These are phyloP conservation scores for Kernera saxatilis DNA, from an alignment of 345 rosid genomes.

Conservation along the genomic window DNA sequence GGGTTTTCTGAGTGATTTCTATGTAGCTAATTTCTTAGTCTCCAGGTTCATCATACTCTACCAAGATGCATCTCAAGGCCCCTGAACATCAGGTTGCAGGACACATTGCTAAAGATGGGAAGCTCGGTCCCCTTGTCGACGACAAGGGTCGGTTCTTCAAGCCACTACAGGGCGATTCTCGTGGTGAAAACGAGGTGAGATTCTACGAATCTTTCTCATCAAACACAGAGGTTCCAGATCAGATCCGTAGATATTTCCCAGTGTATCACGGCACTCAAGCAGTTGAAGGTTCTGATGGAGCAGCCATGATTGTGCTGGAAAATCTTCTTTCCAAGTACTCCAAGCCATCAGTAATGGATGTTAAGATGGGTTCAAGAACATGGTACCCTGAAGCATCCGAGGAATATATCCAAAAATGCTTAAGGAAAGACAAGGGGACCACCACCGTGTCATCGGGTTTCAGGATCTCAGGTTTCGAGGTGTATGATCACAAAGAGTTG, in stretches of 20 bases:
- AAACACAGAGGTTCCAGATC: constrained; percentile 52
- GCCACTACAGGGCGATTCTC: constrained; percentile 69
- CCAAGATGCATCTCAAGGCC: constrained; percentile 56
- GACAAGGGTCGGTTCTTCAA: constrained; percentile 83
- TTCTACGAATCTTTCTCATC: constrained; percentile 66
- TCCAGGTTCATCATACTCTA: constrained; percentile 17
- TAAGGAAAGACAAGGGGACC: constrained; percentile 52
- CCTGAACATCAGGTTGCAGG: constrained; percentile 99
- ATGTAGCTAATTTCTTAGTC: not conserved
- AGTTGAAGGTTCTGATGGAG: constrained; percentile 78
- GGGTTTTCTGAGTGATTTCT: not conserved
- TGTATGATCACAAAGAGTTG: constrained; percentile 36
- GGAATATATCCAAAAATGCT: constrained; percentile 56
- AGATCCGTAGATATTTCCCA: constrained; percentile 68
- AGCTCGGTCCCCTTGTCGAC: constrained; percentile 76
- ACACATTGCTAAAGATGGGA: constrained; percentile 57
- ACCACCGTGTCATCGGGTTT: constrained; percentile 61
- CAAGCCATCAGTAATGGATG: constrained; percentile 71
- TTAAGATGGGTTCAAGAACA: constrained; percentile 92
- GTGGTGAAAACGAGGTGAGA: constrained; percentile 65
- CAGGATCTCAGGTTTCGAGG: constrained; percentile 72
- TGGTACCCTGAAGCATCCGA: constrained; percentile 87
- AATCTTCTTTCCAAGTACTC: constrained; percentile 38
- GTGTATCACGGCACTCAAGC: constrained; percentile 59
- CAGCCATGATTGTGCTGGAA: constrained; percentile 60